These are phyloP conservation scores for Auriscalpium orientale DNA, from an alignment of 768 basidiomycete species.

Conservation along the genomic window DNA sequence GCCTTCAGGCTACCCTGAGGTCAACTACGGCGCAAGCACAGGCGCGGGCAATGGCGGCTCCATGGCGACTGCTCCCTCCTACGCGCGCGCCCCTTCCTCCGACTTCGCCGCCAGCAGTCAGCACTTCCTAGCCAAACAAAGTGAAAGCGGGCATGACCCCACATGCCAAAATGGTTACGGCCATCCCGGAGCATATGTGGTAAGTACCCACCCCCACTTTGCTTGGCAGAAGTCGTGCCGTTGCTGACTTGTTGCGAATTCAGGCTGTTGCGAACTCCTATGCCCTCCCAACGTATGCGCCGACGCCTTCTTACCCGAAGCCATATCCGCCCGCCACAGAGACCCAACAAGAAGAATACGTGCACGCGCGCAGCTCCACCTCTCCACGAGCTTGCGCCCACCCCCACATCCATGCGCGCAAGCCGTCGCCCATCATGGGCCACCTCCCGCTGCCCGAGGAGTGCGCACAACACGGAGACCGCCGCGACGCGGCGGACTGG, in stretches of 20 bases:
- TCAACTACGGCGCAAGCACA: background rate
- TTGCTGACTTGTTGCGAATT: background rate
- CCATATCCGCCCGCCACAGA: background rate
- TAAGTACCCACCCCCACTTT: conserved; percentile 8
- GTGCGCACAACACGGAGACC: background rate
- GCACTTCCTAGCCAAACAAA: background rate
- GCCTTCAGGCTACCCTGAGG: background rate
- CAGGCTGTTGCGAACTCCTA: background rate
- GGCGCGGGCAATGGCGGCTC: background rate
- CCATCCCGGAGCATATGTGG: conserved; percentile 3
- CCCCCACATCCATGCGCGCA: background rate
- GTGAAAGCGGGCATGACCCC: conserved; percentile 14
- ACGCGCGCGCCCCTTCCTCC: background rate
- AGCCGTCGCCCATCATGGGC: conserved; percentile 10
- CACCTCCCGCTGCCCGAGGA: conserved; percentile 13
- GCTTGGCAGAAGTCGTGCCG: background rate
- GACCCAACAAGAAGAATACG: background rate
- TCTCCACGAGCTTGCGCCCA: background rate
- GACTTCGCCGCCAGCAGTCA: conserved; percentile 5
- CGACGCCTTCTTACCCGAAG: background rate
- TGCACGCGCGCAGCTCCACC: background rate
- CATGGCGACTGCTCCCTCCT: background rate
- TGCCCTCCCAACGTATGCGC: background rate
- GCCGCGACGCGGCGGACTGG: background rate
- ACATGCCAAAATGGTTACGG: background rate